phyloP scores from a whole-genome alignment of 2,329 filamentous ascomycete species.

The Penicillium sclerotigenum region DNA sequence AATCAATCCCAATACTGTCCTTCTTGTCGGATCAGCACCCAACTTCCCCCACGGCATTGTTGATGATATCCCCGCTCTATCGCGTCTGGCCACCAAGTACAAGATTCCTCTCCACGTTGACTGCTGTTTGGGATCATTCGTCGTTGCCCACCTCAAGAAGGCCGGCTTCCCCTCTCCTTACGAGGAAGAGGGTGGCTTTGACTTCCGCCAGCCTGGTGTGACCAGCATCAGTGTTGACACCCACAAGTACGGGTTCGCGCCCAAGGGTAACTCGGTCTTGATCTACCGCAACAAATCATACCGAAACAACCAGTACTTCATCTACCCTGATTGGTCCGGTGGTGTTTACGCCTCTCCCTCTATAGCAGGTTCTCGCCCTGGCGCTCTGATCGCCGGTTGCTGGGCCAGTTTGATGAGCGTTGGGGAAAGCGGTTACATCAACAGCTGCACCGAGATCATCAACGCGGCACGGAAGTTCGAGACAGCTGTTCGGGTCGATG shows the following conservation, averaged over 20 bases:
- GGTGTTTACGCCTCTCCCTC: constrained; percentile 93
- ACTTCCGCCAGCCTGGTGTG: constrained; percentile 91
- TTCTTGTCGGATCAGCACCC: constrained; percentile 90
- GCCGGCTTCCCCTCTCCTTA: constrained; percentile 70
- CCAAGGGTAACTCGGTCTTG: constrained; percentile 92
- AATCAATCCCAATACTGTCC: constrained; percentile 88
- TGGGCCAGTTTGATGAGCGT: constrained; percentile 90
- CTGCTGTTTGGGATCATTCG: constrained; percentile 94
- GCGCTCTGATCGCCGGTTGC: constrained; percentile 90
- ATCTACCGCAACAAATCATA: constrained; percentile 79
- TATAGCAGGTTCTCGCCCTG: constrained; percentile 86
- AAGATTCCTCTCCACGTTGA: constrained; percentile 90
- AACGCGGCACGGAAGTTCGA: constrained; percentile 80
- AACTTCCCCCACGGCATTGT: constrained; percentile 99
- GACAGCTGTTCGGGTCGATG: constrained; percentile 66
- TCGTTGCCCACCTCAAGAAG: constrained; percentile 85
- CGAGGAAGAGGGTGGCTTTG: constrained; percentile 73
- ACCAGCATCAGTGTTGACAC: constrained; percentile 96
- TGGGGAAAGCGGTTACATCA: constrained; percentile 83
- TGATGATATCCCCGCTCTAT: constrained; percentile 84
- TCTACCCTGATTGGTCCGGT: constrained; percentile 90
- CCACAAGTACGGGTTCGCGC: constrained; percentile 98
- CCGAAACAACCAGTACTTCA: constrained; percentile 91
- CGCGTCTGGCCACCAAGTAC: constrained; percentile 73
- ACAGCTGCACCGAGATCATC: constrained; percentile 83